Base-by-base conservation (phyloP, 2,329 filamentous ascomycete species). In the Fusarium albosuccineum region DNA sequence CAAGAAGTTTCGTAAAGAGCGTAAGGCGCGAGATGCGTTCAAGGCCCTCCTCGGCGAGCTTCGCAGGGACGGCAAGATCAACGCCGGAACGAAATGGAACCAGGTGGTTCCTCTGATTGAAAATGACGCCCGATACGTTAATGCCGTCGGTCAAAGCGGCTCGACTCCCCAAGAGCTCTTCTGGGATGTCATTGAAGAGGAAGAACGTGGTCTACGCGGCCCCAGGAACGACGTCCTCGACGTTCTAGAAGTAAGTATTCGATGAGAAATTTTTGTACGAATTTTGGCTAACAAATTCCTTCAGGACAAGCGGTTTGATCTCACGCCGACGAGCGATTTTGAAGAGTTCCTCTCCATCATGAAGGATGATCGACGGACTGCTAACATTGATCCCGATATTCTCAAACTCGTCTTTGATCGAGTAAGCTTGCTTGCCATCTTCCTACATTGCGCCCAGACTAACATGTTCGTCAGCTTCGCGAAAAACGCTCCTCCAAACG, bases 141-240 rank as follows among this genome's bases (percentile, higher is more conserved):
- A 89, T 67, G 93, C 97, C 84, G 86, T 94, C 62, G 94, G 94
- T 52, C 93, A 97, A 75, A 81, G 87, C 60, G 94, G 95, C 57
- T 97, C 94, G 5, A 92, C 89, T 5, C 93, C 96, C 13, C 86
- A 97, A 68, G 94, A 98, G 74, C 84, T 99, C 7, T 98, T 99
- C 82, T 97, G 95, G 93, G 96, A 99, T 77, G 84, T 94, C 48
- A 86, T 98, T 27, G 96, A 98, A 77, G 94, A 97, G 77, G 94
- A 98, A 78, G 95, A 99, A 75, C 89, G 92, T 60, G 89, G 91
- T n/a, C 83, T 97, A 48, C 91, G 94, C 64, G 90, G 88, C 50
- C 90, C 91, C 49, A 87, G 93, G 64, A 97, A 96, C 75, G 89
- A 94, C 75, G 92, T 97, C 39, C 83, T 96, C 68, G 94, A 97